Evolutionary conservation across 78 protist genomes (phyloP).

Genomic region (Dictyostelium discoideum): DNA sequence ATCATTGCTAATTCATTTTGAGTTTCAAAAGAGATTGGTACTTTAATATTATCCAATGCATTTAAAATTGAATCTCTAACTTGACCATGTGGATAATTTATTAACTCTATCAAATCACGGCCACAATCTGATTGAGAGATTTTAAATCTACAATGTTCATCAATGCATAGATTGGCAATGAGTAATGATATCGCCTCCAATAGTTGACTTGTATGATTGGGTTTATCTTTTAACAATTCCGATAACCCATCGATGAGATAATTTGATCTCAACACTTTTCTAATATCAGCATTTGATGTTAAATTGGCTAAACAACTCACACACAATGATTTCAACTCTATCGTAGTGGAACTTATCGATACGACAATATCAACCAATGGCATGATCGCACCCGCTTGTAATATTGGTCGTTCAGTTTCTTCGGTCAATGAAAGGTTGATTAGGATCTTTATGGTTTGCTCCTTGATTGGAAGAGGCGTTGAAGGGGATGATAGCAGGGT

Average conservation of each 20-base stretch:
- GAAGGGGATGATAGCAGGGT: constrained; percentile 35
- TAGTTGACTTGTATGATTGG: not conserved
- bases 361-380: constrained; percentile 55
- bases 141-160: constrained; percentile 43
- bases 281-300: constrained; percentile 40
- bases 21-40: constrained; percentile 28
- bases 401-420: constrained; percentile 61
- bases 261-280: constrained; percentile 27
- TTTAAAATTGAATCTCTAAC: constrained; percentile 16
- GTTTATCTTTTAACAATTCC: constrained; percentile 17
- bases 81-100: constrained; percentile 27
- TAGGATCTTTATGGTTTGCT: constrained; percentile 32
- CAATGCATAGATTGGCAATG: constrained; percentile 52
- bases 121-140: constrained; percentile 21
- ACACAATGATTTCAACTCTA: not conserved
- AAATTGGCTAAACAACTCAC: constrained; percentile 68
- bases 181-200: constrained; percentile 33
- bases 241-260: constrained; percentile 35
- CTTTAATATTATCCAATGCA: constrained; percentile 43
- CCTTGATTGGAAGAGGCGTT: constrained; percentile 11
- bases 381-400: constrained; percentile 55
- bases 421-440: constrained; percentile 61
- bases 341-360: constrained; percentile 12
- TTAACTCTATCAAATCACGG: not conserved
- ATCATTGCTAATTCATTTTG: not conserved